Base-by-base conservation (phyloP, 345 rosid species). In the Pseudoturritis turrita region DNA sequence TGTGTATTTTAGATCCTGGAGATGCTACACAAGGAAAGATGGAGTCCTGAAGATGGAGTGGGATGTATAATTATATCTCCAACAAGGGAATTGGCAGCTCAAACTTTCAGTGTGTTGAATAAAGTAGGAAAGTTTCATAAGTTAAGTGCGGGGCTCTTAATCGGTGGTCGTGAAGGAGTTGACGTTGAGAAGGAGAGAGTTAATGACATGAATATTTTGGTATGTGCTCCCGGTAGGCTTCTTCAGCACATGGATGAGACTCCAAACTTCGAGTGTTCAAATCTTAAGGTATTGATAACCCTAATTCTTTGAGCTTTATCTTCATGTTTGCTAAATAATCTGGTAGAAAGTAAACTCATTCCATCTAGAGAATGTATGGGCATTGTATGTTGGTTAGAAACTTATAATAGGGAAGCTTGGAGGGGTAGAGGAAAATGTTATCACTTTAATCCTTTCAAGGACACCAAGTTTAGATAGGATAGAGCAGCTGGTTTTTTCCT, bases 211-310 rank as follows among this genome's bases (percentile, higher is more conserved):
- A 95, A 91, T 73, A 81, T 91, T 62, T 80, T 95, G 82, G 91
- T 89, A 12, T 95, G 99, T 78, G 91, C 97, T 39, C 99, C 96
- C 29, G 97, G 97, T 40, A 86, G 99, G 72, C 96, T 94, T 78
- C 91, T 89, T 76, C 97, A 95, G 83, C 96, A 95, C 61, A 85
- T 95, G 99, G 96, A 95, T 7, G 96, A 91, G 91, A 95, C 99
- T 28, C 93, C 90, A 28, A 91, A 87, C 59, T 95, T 89, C 68
- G 97, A 91, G 14, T 95, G 99, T 77, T 89, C 99, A 23, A 83
- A 91, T 41, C 89, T 95, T 71, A 83, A 91, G 97, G 99, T 95
- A 82, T 15, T 78, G 7, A 58, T 61, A 10, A 58, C 28, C 12
- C 3, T 26, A 26, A 10, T 36, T 9, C 7, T 23, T 26, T 3